These are phyloP conservation scores for Emergomyces orientalis DNA, from an alignment of 2,329 filamentous ascomycete genomes.

Conservation along the genomic window DNA sequence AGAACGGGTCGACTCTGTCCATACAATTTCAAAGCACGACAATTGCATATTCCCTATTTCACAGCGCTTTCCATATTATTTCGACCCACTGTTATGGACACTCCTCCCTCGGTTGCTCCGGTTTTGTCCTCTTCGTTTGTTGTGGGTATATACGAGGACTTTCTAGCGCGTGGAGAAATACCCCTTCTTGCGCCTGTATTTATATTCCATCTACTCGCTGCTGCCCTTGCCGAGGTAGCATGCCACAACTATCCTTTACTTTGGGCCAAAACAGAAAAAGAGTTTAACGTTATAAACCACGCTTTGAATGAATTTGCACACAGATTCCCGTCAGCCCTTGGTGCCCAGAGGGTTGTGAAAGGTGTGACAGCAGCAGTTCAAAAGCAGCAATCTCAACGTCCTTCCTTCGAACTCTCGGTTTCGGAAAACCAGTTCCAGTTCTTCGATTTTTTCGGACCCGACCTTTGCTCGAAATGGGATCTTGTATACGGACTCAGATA, in stretches of 20 bases:
- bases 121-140: constrained; percentile 15
- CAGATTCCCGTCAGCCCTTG: constrained; percentile 15
- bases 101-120: constrained; percentile 11
- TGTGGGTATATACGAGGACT: constrained; percentile 16
- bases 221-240: constrained; percentile 14
- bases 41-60: constrained; percentile 16
- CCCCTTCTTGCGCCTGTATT: constrained; percentile 12
- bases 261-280: constrained; percentile 8
- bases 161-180: constrained; percentile 14
- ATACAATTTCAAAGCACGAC: constrained; percentile 14
- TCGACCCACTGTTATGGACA: constrained; percentile 11
- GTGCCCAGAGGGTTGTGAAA: constrained; percentile 15
- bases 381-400: constrained; percentile 7
- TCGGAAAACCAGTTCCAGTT: constrained; percentile 5
- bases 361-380: constrained; percentile 6
- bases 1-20: constrained; percentile 8
- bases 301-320: constrained; percentile 13
- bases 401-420: background rate
- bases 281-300: constrained; percentile 13
- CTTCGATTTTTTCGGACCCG: constrained; percentile 8
- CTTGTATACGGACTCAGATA: constrained; percentile 5
- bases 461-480: constrained; percentile 9
- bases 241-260: constrained; percentile 15
- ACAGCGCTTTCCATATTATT: constrained; percentile 14
- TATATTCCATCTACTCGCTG: constrained; percentile 17